These are phyloP conservation scores for Fusarium nanum DNA, from an alignment of 2,329 filamentous ascomycete genomes.

Conservation along the genomic window DNA sequence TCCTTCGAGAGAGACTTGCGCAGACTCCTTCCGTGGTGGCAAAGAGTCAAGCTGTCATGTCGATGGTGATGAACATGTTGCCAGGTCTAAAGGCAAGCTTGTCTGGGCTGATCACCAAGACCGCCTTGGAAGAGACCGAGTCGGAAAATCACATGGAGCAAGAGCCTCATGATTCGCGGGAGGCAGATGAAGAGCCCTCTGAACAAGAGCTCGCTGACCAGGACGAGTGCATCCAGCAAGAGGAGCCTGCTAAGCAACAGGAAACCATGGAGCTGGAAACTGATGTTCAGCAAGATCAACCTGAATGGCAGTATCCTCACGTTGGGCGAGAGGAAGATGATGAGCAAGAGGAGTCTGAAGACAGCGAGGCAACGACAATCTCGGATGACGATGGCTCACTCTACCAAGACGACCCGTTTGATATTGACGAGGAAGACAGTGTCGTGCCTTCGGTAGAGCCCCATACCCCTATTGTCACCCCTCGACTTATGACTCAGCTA, in stretches of 20 bases:
- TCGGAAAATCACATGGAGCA: background rate
- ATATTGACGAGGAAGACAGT: background rate
- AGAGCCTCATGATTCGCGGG: background rate
- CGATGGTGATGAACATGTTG: background rate
- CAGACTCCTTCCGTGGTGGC: fast-evolving
- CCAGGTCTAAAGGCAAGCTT: background rate
- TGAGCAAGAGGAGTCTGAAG: background rate
- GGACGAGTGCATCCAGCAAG: background rate
- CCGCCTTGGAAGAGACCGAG: too few species aligned
- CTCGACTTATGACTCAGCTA: fast-evolving
- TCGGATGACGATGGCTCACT: background rate
- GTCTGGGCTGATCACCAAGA: background rate
- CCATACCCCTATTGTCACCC: background rate
- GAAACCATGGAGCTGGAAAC: background rate
- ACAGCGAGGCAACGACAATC: background rate
- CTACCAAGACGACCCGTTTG: background rate
- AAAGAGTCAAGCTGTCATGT: conserved; percentile 4
- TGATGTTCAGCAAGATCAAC: background rate
- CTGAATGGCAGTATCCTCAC: background rate
- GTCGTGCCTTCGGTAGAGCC: background rate
- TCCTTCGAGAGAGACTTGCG: background rate
- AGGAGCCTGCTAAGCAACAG: background rate
- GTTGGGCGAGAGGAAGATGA: background rate
- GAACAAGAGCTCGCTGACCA: background rate
- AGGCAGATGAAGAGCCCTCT: background rate